Evolutionary conservation across 768 basidiomycete species (phyloP).

Genomic region (Russula compacta): DNA sequence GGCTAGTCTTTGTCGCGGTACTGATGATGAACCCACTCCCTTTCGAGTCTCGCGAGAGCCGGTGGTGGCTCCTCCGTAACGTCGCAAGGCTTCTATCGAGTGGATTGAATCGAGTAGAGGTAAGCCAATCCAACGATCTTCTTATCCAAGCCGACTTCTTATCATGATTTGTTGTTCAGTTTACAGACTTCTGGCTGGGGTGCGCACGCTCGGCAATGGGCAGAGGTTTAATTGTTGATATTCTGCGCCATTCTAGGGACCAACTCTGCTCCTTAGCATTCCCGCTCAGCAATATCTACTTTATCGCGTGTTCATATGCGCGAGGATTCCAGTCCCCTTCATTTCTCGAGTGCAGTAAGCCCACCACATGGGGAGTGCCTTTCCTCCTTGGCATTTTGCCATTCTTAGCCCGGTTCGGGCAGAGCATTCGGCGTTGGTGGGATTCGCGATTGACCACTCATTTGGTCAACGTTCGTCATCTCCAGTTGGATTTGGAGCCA

Average conservation of each 20-base stretch:
- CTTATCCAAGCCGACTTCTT: neutral
- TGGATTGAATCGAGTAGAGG: constrained; percentile 69
- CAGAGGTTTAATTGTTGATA: neutral
- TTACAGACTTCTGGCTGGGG: constrained; percentile 88
- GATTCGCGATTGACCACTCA: constrained; percentile 72
- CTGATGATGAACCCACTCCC: constrained; percentile 73
- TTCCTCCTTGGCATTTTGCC: constrained; percentile 59
- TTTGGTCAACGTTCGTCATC: constrained; percentile 67
- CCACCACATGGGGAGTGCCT: constrained; percentile 50
- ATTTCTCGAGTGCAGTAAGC: constrained; percentile 36
- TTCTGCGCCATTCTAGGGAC: constrained; percentile 39
- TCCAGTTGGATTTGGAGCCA: neutral
- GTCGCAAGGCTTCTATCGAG: constrained; percentile 55
- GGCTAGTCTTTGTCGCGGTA: constrained; percentile 55
- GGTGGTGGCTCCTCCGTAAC: constrained; percentile 75
- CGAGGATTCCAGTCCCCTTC: constrained; percentile 43
- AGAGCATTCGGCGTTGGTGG: constrained; percentile 78
- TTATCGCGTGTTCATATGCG: constrained; percentile 66
- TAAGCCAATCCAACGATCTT: constrained; percentile 26
- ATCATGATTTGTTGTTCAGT: constrained; percentile 32
- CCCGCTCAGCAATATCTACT: constrained; percentile 62
- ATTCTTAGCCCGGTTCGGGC: constrained; percentile 66
- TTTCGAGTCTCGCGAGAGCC: constrained; percentile 47
- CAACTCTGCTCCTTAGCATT: constrained; percentile 77
- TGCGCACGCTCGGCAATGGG: constrained; percentile 28